Percentiles rank a stretch among this genome's conserved stretches.
phyloP scores from a whole-genome alignment of 108 stramenopile genomes.

The Pseudonitzschia delicatissima region DNA sequence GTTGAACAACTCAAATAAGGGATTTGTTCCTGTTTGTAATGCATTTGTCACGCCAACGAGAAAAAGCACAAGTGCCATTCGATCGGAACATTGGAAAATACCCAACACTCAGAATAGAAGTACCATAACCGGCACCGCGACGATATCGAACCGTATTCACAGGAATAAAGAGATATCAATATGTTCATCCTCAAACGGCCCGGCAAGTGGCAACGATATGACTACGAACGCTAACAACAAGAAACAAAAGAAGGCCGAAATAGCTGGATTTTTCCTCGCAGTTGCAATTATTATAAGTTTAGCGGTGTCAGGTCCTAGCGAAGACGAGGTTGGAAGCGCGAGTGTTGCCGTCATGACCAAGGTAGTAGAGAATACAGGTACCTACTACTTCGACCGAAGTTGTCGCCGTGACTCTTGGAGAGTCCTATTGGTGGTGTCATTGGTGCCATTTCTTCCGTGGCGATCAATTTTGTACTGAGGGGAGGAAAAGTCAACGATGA shows the following conservation, averaged over 20 bases:
- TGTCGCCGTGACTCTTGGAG: conserved; percentile 66
- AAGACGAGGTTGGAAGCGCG: neutral
- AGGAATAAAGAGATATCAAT: neutral
- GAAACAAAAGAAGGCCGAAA: neutral
- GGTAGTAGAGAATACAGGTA: conserved; percentile 46
- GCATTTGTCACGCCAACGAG: neutral
- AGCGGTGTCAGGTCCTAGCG: neutral
- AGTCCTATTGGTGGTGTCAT: conserved; percentile 67
- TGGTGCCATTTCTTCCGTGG: conserved; percentile 37
- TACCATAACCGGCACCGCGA: no score
- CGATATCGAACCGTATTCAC: no score
- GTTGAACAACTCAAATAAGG: no score
- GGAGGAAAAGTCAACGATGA: neutral
- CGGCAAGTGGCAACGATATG: neutral
- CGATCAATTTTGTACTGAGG: neutral
- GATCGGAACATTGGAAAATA: neutral
- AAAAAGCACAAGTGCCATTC: neutral
- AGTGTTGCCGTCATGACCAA: neutral
- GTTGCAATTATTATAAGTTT: neutral
- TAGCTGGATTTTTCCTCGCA: neutral
- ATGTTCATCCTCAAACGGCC: neutral
- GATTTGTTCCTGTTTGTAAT: neutral
- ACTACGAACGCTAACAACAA: neutral
- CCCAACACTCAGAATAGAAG: neutral
- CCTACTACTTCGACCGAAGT: conserved; percentile 66